phyloP scores from a whole-genome alignment of 2,329 filamentous ascomycete species.

The Neonectria hederae region DNA sequence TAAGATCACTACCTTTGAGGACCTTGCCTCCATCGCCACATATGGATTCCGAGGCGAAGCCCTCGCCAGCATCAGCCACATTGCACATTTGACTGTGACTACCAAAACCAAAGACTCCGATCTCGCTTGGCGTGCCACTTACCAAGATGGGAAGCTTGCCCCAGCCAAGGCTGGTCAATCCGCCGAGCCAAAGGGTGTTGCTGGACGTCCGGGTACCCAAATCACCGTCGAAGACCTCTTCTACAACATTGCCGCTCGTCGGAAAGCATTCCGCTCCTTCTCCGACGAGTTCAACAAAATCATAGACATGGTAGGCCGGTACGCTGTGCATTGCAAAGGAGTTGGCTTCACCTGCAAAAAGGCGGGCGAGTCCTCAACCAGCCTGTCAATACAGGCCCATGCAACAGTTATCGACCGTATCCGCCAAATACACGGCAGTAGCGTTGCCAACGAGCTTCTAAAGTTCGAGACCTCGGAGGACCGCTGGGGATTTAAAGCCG shows the following conservation, averaged over 20 bases:
- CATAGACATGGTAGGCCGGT: constrained; percentile 90
- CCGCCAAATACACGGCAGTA: constrained; percentile 85
- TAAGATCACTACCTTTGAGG: constrained; percentile 93
- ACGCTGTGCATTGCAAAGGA: constrained; percentile 90
- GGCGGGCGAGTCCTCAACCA: constrained; percentile 85
- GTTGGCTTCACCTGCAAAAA: constrained; percentile 98
- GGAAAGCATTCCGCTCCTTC: constrained; percentile 87
- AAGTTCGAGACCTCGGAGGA: constrained; percentile 76
- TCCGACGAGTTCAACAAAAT: constrained; percentile 99
- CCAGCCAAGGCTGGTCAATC: constrained; percentile 89
- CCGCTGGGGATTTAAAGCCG: constrained; percentile 84
- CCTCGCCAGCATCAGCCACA: constrained; percentile 96
- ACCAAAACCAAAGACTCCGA: constrained; percentile 90
- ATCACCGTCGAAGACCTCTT: constrained; percentile 98
- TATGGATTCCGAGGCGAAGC: constrained; percentile 99
- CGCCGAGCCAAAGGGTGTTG: constrained; percentile 85
- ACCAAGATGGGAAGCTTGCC: constrained; percentile 81
- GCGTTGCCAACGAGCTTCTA: constrained; percentile 88
- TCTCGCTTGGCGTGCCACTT: constrained; percentile 90
- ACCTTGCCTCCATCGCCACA: constrained; percentile 87
- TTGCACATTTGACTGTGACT: constrained; percentile 93
- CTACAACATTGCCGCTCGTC: constrained; percentile 91
- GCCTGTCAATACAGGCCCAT: constrained; percentile 79
- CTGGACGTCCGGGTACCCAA: constrained; percentile 89
- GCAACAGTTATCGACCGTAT: constrained; percentile 84